Evolutionary conservation across 1,139 yeast genomes (phyloP).

Genomic region (Sugiyamaella japonica): DNA sequence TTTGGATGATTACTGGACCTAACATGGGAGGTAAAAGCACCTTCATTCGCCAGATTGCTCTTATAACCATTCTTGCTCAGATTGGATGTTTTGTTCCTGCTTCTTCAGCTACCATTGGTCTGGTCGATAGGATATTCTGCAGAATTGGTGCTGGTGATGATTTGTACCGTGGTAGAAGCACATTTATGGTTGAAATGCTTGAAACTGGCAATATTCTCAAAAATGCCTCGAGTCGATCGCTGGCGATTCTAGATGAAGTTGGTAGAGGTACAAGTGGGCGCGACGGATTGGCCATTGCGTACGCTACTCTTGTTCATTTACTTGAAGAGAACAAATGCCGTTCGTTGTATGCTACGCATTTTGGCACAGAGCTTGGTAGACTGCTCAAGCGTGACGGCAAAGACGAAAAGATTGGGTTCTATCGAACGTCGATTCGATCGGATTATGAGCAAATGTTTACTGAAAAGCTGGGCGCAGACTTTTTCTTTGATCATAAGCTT

Average conservation of each 20-base stretch:
- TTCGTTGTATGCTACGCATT: constrained; percentile 91
- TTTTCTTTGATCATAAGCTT: constrained; percentile 60
- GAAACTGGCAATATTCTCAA: constrained; percentile 80
- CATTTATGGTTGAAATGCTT: constrained; percentile 98
- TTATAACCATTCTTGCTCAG: constrained; percentile 84
- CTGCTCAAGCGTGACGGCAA: constrained; percentile 40
- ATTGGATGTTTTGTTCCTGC: constrained; percentile 93
- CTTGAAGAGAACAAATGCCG: constrained; percentile 61
- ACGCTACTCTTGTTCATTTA: constrained; percentile 67
- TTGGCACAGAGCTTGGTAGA: constrained; percentile 63
- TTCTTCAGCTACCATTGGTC: constrained; percentile 62
- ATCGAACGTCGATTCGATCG: constrained; percentile 34
- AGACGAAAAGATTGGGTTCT: constrained; percentile 4
- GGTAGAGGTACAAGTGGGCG: constrained; percentile 92
- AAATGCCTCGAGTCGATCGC: constrained; percentile 71
- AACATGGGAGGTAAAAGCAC: constrained; percentile 99
- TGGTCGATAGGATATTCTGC: constrained; percentile 84
- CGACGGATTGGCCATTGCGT: constrained; percentile 91
- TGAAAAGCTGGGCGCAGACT: constrained; percentile 22
- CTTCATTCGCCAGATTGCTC: constrained; percentile 81
- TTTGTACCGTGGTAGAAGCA: constrained; percentile 78
- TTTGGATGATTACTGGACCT: constrained; percentile 90
- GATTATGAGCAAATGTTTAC: neutral
- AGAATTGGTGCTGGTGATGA: constrained; percentile 90
- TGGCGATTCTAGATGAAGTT: constrained; percentile 92